A percentile compares a stretch with the other conserved stretches of the same genome.
phyloP scores from a whole-genome alignment of 2,329 filamentous ascomycete species.

The Fusarium irregulare region DNA sequence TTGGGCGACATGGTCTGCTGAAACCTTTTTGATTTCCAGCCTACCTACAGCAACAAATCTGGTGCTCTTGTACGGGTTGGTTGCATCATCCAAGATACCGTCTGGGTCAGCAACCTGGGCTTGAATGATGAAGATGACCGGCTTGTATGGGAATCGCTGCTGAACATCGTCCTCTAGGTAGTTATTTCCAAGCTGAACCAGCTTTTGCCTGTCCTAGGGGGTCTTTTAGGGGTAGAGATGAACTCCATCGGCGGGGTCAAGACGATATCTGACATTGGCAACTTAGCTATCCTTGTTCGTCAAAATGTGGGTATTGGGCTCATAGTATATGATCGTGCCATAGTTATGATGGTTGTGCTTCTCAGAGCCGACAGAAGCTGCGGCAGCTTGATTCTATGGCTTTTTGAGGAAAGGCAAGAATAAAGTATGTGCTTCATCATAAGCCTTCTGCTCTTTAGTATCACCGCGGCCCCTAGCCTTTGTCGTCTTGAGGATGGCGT shows the following conservation, averaged over 20 bases:
- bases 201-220: not conserved
- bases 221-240: constrained; percentile 20
- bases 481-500: not conserved
- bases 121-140: constrained; percentile 23
- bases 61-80: constrained; percentile 3
- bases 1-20: not conserved
- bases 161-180: constrained; percentile 25
- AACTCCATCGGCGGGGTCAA: constrained; percentile 6
- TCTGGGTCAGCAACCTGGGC: constrained; percentile 21
- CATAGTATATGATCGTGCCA: constrained; percentile 28
- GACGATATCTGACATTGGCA: constrained; percentile 25
- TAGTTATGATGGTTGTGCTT: constrained; percentile 30
- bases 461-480: too few relatives aligned
- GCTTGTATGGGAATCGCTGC: constrained; percentile 14
- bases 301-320: constrained; percentile 26
- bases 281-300: constrained; percentile 12
- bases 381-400: not conserved
- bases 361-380: constrained; percentile 7
- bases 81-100: constrained; percentile 14
- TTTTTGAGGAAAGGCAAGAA: constrained; percentile 2
- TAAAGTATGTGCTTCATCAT: not conserved
- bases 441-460: not conserved
- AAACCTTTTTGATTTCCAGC: constrained; percentile 25
- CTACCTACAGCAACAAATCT: constrained; percentile 1
- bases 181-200: not conserved